Evolutionary conservation across 768 basidiomycete species (phyloP), one percentile per base, ranked within the genome.

Genomic region (Suillus variegatus): DNA sequence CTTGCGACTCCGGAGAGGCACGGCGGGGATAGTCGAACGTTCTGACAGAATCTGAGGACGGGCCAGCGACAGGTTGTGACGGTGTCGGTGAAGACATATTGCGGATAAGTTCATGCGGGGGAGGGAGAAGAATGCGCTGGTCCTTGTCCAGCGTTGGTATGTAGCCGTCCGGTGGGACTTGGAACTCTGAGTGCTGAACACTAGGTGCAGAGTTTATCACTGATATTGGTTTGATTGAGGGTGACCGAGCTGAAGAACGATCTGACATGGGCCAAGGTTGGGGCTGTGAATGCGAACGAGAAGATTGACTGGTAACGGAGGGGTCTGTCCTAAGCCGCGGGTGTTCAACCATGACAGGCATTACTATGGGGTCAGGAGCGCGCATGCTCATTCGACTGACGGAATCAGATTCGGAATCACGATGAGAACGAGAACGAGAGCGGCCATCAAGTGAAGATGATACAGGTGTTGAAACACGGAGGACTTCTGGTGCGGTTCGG

Each of bases 81-180:
- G 69, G 73, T 4, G 73, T 68, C 8, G 75, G 72, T 35, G 76
- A 77, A 22, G 75, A 66, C 35, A 75, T 65, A 46, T 4, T 64
- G 43, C 72, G 73, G 20, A 75, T 78, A 22, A 86, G 66, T 64
- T 81, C 85, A 63, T 86, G 82, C 1, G 86, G 86, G 22, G 85
- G 81, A 6, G 84, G 85, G n/a, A 86, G 74, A 6, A 73, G 66
- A 20, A 85, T 84, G 22, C 76, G 71, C 12, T 77, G 76, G 64
- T 81, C 76, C 0, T 76, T 64, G 16, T 77, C 81, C 44, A 66
- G 81, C 55, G n/a, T 78, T 0, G 86, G 85, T 62, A 87, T 84
- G 64, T 76, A 86, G 6, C 77, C 79, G n/a, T 86, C 85, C 0
- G 83, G 84, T 8, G 79, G 84, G 10, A 82, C 57, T 10, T 74